Conservation (phyloP, 2,329 filamentous ascomycete genomes). For the Aspergillus niger region DNA sequence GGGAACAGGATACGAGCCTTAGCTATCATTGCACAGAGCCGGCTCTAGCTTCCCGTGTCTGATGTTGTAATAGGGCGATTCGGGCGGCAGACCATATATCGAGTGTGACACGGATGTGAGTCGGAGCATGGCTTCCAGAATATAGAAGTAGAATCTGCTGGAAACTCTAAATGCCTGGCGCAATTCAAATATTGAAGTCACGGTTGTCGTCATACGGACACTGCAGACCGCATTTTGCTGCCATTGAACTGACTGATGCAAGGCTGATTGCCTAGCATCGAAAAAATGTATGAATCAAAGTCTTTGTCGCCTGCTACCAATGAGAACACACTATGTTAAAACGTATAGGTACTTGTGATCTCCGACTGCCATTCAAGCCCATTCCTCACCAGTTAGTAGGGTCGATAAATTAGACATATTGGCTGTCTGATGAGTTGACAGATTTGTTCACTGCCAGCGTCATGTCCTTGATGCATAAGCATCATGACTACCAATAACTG, state of each 20-base stretch:
- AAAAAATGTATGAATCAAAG: conserved; percentile 40
- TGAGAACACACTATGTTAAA: conserved; percentile 25
- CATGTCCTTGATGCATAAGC: conserved; percentile 48
- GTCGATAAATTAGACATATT: conserved; percentile 52
- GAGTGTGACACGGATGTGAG: conserved; percentile 49
- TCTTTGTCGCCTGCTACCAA: conserved; percentile 43
- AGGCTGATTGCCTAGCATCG: conserved; percentile 40
- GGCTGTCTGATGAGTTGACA: conserved; percentile 52
- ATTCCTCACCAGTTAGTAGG: conserved; percentile 54
- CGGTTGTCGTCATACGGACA: conserved; percentile 45
- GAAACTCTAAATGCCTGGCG: conserved; percentile 41
- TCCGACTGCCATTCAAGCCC: conserved; percentile 52
- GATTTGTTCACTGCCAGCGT: conserved; percentile 42
- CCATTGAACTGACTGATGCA: conserved; percentile 48
- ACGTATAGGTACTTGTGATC: conserved; percentile 48
- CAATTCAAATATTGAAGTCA: conserved; percentile 46
- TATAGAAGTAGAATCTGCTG: conserved; percentile 34
- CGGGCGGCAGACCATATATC: conserved; percentile 40
- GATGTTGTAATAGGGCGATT: conserved; percentile 41
- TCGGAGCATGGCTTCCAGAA: conserved; percentile 55
- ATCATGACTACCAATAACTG: conserved; percentile 53
- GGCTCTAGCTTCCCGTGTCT: conserved; percentile 34
- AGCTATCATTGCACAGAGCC: conserved; percentile 31
- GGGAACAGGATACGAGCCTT: conserved; percentile 32
- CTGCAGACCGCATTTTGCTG: conserved; percentile 44